Evolutionary conservation across 192 early-diverging fungal genomes (phyloP), one percentile per base, ranked within the genome.

Genomic region (Gamsiella multidivaricata): DNA sequence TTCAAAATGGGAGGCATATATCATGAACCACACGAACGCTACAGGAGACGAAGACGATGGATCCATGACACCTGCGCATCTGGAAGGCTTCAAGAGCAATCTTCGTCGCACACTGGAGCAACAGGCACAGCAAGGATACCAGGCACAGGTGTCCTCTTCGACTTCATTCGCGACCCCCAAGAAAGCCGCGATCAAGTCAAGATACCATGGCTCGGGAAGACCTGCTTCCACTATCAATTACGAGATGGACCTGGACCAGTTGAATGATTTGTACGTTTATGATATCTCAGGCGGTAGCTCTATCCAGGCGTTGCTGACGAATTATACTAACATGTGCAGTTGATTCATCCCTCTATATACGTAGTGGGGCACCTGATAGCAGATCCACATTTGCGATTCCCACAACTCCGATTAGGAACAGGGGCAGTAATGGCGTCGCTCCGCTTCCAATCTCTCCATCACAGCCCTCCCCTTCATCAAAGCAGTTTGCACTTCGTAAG

Each of bases 1-100:
- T 31, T 62, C 74, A 43, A 78, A 78, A 57, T 78, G 74, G 74
- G 74, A 78, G 49, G 74, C 65, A 2, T 78, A 64, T 25, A 68
- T 78, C 49, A 69, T 78, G 66, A 78, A 64, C 47, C 39, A 15
- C 4, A 60, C 26, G 14, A 52, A 17, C 4, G 22, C 52, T 2
- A 22, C 20, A 3, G 55, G 28, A 18, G 74, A 57, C 22, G 70
- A 58, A 1, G 70, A 65, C 18, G 69, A 73, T 25, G 70, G 54
- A 9, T 58, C 74, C 14, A 69, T 78, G 65, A 62, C 65, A 15
- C 7, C 33, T 12, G 49, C 37, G 29, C 57, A 69, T 20, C 54
- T 78, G 15, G 74, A 78, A 10, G 65, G 74, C 15, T 78, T 78
- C 36, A 78, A 78, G 54, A 45, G 10, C n/a, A 34, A 32, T 37